These are phyloP conservation scores for Toxicodendron radicans DNA, from an alignment of 345 rosid species.

Conservation along the genomic window DNA sequence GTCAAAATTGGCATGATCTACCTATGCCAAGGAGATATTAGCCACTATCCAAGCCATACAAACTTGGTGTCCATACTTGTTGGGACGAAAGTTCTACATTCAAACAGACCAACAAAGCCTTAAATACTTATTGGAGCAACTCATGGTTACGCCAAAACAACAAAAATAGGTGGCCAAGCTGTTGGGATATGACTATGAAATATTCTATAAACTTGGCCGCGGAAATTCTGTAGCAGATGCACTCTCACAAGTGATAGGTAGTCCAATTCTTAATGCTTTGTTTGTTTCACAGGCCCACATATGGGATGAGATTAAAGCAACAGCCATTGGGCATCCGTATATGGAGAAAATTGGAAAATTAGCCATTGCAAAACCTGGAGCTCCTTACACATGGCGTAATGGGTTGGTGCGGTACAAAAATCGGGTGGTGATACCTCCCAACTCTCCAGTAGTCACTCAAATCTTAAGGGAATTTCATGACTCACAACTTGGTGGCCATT, in stretches of 20 bases:
- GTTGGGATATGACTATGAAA: neutral
- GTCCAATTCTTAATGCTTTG: neutral
- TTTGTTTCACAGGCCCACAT: neutral
- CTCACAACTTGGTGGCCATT: conserved; percentile 4
- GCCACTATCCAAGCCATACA: neutral
- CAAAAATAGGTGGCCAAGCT: neutral
- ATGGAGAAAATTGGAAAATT: neutral
- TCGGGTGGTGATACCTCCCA: neutral
- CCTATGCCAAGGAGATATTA: neutral
- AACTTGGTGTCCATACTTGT: neutral
- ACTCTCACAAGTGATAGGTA: neutral
- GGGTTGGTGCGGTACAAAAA: neutral
- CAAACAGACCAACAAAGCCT: neutral
- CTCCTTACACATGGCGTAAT: conserved; percentile 3
- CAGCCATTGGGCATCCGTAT: neutral
- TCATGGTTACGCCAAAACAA: neutral
- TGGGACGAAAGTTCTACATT: neutral
- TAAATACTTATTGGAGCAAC: neutral
- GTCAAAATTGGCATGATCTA: neutral
- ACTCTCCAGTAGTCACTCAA: neutral
- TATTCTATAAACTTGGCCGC: neutral
- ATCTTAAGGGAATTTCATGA: conserved; percentile 4
- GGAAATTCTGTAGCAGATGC: neutral
- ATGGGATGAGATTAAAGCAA: neutral
- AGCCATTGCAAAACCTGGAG: too few species aligned